Percentiles rank a stretch among this genome's conserved stretches.
phyloP scores from a whole-genome alignment of 768 basidiomycete genomes.

The Auricularia cornea region DNA sequence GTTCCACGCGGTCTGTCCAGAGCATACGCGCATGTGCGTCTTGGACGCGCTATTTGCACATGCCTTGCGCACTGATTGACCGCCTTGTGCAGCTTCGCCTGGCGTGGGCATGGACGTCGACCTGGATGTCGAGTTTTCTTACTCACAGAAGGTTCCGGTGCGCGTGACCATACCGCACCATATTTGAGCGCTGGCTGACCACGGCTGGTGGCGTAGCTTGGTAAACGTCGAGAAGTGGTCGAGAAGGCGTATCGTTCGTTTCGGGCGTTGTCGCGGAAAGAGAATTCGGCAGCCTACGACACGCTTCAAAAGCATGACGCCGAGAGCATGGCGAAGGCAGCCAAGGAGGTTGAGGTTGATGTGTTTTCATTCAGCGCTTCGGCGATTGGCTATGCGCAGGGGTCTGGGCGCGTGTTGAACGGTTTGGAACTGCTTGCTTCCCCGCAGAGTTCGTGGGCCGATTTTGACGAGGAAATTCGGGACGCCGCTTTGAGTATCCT shows the following conservation, averaged over 20 bases:
- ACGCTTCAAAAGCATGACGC: not conserved
- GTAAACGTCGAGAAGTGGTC: not conserved
- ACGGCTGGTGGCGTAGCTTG: not conserved
- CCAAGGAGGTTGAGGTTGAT: not conserved
- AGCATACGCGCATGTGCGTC: not conserved
- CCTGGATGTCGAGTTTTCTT: constrained; percentile 20
- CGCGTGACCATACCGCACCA: constrained; percentile 1
- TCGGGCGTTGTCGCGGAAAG: not conserved
- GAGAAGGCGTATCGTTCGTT: not conserved
- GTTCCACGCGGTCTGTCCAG: not conserved
- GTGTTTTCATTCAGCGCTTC: not conserved
- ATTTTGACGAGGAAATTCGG: not conserved
- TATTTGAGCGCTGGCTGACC: not conserved
- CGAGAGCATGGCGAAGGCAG: not conserved
- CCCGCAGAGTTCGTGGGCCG: not conserved
- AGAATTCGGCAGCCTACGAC: not conserved
- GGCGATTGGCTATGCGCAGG: not conserved
- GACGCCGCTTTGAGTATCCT: not conserved
- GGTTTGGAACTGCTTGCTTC: not conserved
- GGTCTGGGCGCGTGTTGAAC: not conserved
- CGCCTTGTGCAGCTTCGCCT: not conserved
- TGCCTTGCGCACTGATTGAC: too few relatives aligned
- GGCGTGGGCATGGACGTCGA: constrained; percentile 8
- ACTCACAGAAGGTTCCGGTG: constrained; percentile 24
- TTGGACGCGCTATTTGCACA: not conserved